These are phyloP conservation scores for Sugiyamaella americana DNA, from an alignment of 805 yeast genomes.

Conservation along the genomic window DNA sequence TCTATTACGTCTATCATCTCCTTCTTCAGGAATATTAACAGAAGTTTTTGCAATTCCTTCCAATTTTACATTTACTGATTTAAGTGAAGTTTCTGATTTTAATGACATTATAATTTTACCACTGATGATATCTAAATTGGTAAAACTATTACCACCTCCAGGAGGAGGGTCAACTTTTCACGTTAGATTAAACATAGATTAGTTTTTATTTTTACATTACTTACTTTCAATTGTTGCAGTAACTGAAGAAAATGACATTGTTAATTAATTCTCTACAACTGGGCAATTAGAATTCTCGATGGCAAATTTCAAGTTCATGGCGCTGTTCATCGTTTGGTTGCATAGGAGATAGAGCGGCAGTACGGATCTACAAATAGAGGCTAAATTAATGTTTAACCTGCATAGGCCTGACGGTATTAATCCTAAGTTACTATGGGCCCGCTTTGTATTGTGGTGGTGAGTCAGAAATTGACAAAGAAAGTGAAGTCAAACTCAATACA, in stretches of 20 bases:
- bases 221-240: conserved; percentile 4
- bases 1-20: neutral
- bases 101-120: conserved; percentile 25
- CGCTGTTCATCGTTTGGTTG: too few relatives aligned
- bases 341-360: too few relatives aligned
- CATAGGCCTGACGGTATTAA: too few relatives aligned
- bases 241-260: neutral
- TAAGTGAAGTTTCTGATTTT: conserved; percentile 23
- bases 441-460: too few relatives aligned
- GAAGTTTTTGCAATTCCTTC: conserved; percentile 28
- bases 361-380: too few relatives aligned
- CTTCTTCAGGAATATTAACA: conserved; percentile 20
- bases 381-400: too few relatives aligned
- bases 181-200: neutral
- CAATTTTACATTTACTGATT: conserved; percentile 26
- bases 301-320: too few relatives aligned
- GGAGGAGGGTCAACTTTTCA: conserved; percentile 7
- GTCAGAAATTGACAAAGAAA: too few relatives aligned
- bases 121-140: conserved; percentile 23
- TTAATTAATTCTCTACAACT: too few relatives aligned
- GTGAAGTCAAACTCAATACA: too few relatives aligned
- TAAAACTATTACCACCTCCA: conserved; percentile 17
- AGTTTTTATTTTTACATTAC: neutral
- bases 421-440: too few relatives aligned
- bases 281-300: too few relatives aligned